phyloP scores from a whole-genome alignment of 2,329 filamentous ascomycete species.

The Lasiodiplodia citricola region DNA sequence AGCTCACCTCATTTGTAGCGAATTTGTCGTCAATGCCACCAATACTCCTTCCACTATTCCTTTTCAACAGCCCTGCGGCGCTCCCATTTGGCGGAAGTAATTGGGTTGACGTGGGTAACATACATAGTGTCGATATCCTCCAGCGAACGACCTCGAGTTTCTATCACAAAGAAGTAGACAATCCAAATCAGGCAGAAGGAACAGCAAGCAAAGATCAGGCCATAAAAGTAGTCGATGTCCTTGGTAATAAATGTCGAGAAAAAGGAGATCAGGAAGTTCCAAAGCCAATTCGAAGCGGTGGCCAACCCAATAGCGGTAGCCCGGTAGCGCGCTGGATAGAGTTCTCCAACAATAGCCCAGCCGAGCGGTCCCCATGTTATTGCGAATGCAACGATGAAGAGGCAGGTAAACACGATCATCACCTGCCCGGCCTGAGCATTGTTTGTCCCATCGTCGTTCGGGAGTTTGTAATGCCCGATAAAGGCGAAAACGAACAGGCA shows the following conservation, averaged over 20 bases:
- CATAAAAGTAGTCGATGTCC: constrained; percentile 73
- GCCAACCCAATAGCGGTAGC: constrained; percentile 43
- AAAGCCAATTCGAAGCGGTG: constrained; percentile 52
- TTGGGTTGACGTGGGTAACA: constrained; percentile 67
- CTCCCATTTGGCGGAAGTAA: constrained; percentile 36
- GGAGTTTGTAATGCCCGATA: constrained; percentile 52
- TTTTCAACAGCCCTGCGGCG: not conserved
- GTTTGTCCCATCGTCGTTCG: constrained; percentile 38
- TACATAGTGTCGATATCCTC: constrained; percentile 81
- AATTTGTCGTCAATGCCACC: too few species aligned
- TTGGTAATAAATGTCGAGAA: constrained; percentile 80
- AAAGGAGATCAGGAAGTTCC: constrained; percentile 60
- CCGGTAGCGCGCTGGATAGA: constrained; percentile 64
- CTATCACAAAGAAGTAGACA: constrained; percentile 79
- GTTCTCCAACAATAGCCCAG: constrained; percentile 71
- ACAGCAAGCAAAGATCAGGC: constrained; percentile 77
- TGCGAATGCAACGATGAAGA: constrained; percentile 70
- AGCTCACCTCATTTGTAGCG: too few species aligned
- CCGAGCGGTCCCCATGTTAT: constrained; percentile 75
- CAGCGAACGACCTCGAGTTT: constrained; percentile 73
- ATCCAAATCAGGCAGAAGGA: constrained; percentile 68
- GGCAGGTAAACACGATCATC: constrained; percentile 71
- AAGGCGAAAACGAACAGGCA: constrained; percentile 64
- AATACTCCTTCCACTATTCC: too few species aligned
- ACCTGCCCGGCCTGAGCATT: constrained; percentile 58